Conservation (phyloP, 345 rosid genomes). For the Hibiscus trionum region DNA sequence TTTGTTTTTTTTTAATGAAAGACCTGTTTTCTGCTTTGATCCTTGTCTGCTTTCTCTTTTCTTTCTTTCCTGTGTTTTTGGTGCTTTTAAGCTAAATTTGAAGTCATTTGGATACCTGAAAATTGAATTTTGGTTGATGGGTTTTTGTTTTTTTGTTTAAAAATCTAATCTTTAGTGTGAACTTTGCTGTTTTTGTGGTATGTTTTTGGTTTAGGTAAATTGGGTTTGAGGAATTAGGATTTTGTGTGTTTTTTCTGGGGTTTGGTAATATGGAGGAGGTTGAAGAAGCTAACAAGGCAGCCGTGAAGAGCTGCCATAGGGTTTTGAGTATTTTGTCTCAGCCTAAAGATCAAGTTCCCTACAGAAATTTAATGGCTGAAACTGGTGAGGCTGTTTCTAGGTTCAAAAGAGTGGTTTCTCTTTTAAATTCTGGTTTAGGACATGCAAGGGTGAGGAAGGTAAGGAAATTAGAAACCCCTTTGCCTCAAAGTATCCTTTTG, state of each 20-base stretch:
- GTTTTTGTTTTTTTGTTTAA: constrained; percentile 12
- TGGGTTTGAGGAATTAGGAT: constrained; percentile 24
- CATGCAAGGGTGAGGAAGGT: constrained; percentile 87
- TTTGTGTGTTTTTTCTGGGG: constrained; percentile 16
- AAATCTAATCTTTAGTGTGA: constrained; percentile 14
- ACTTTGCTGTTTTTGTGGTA: constrained; percentile 15
- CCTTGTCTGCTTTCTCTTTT: constrained; percentile 4
- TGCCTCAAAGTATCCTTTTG: constrained; percentile 51
- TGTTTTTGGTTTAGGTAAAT: constrained; percentile 15
- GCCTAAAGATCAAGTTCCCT: constrained; percentile 56
- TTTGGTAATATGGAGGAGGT: constrained; percentile 65
- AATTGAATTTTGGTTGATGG: constrained; percentile 29
- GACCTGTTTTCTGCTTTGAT: constrained; percentile 3
- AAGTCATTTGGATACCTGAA: constrained; percentile 9
- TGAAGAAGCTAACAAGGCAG: constrained; percentile 79
- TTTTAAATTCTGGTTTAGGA: constrained; percentile 64
- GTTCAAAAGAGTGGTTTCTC: constrained; percentile 76
- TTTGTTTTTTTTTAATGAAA: background rate
- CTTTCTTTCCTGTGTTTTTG: background rate
- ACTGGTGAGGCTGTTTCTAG: constrained; percentile 76
- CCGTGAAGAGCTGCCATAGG: constrained; percentile 82
- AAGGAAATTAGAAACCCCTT: constrained; percentile 38
- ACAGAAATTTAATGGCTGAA: constrained; percentile 52
- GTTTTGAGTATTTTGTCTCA: constrained; percentile 51
- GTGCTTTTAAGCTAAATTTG: constrained; percentile 8